Conservation (phyloP, 805 yeast genomes). For the Torulaspora microellipsoides region DNA sequence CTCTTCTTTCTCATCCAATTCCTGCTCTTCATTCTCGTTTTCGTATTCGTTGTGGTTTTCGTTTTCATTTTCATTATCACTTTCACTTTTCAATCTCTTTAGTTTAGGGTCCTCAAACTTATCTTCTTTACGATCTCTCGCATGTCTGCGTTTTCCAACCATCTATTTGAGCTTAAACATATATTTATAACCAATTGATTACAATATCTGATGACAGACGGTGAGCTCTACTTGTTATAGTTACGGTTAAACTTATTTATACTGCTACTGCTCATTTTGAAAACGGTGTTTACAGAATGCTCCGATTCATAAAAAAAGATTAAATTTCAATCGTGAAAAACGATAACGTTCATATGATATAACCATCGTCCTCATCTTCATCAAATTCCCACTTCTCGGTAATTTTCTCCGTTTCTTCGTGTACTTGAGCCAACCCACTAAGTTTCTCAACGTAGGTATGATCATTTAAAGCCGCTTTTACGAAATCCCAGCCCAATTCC, state of each 20-base stretch:
- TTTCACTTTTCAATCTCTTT: constrained; percentile 17
- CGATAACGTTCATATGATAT: constrained; percentile 1
- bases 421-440: constrained; percentile 75
- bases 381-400: constrained; percentile 26
- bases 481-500: constrained; percentile 73
- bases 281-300: too few relatives aligned
- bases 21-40: constrained; percentile 24
- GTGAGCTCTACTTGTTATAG: too few relatives aligned
- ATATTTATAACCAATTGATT: too few relatives aligned
- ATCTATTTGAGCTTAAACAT: constrained; percentile 2
- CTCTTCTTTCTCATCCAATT: constrained; percentile 18
- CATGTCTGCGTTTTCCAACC: constrained; percentile 15
- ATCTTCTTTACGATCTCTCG: constrained; percentile 10
- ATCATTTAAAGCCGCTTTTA: constrained; percentile 62
- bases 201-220: too few relatives aligned
- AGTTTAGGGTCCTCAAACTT: constrained; percentile 10
- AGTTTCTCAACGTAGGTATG: constrained; percentile 64
- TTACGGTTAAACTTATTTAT: too few relatives aligned
- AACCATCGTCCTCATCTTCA: constrained; percentile 26
- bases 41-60: constrained; percentile 18
- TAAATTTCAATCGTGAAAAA: background rate
- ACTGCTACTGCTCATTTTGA: too few relatives aligned
- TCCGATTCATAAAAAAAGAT: background rate
- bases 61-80: constrained; percentile 19
- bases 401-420: constrained; percentile 45